Base-by-base conservation (phyloP, 192 early-diverging fungal species). In the Coemansia erecta region DNA sequence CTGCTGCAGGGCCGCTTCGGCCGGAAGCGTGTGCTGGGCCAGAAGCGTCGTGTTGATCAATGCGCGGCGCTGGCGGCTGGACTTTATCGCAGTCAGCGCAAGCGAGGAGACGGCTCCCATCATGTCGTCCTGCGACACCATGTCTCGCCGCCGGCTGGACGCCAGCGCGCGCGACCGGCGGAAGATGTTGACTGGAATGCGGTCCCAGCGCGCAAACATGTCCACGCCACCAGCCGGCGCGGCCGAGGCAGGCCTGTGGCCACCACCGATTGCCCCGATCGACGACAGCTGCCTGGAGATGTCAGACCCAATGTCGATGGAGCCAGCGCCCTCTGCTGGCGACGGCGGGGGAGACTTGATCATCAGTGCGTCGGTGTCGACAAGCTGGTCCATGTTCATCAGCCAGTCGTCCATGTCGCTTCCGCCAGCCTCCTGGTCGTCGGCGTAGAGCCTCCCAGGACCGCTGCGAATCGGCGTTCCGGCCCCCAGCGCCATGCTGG, bases 151-250 rank as follows among this genome's bases (percentile, higher is more conserved):
- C 17, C 49, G n/a, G 21, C 41, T 68, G 19, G 70, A 68, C 4
- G 77, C 77, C 33, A 79, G 61, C 0, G 70, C 77, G n/a, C 77
- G 61, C 9, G 77, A 79, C 1, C 77, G 66, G 40, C 70, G 70
- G 66, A 79, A 79, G 21, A 79, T 79, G 50, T 79, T 79, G 49
- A 79, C 64, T 7, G 76, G 76, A 40, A 79, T 79, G 19, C 76
- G 76, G 50, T 79, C 76, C 76, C 76, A 79, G 22, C 70, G 58
- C 3, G 74, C 60, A 57, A 77, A 67, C 53, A 57, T 56, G 39
- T 76, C 73, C 0, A 59, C 8, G 24, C 60, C 53, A 8, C 35
- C 35, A 37, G 35, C 6, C 6, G 48, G 19, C 4, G 60, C 31
- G 18, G 28, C 52, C 3, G 50, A 33, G 7, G 39, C 28, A 11